Base-by-base conservation (phyloP, 768 basidiomycete genomes). In the Lanmaoa rubissima region DNA sequence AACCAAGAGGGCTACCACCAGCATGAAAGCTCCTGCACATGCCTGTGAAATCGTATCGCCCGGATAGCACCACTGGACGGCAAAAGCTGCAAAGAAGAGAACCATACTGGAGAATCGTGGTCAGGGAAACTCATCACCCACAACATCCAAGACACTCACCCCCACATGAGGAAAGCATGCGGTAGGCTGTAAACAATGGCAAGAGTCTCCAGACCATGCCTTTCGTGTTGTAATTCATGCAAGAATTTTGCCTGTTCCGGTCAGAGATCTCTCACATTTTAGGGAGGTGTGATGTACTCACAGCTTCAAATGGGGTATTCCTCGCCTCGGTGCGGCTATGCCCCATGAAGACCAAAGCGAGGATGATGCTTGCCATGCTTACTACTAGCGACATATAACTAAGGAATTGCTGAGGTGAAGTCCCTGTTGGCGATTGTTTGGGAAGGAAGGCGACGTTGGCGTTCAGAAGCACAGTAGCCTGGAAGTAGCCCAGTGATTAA, bases 361-460 rank as follows among this genome's bases (percentile, higher is more conserved):
- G 69, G 28, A 82, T 63, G 57, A 79, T 75, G 48, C 75, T 75
- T 0, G 74, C 75, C 45, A 81, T 58, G 51, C 73, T 77, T 45
- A 73, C 62, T 14, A 79, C 61, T 6, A 76, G 68, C 2, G 82
- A 83, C 31, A 75, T 55, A 54, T 81, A 82, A 51, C 73, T 74
- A 14, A 77, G 65, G 26, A 78, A 73, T 43, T 80, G 76, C 0
- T 70, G 70, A 0, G 65, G 53, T 5, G 63, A 66, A 26, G 47
- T 55, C 7, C 61, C 63, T 17, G 38, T 57, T 14, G 78, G 74
- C 24, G 75, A 72, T 28, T 75, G 72, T 38, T 86, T 84, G 2
- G 83, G 79, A n/a, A 88, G 70, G 59, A 86, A 84, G 0, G 76
- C 79, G 0, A 87, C 81, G 48, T 85, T 85, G 13, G 80, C 82